Evolutionary conservation across 2,329 filamentous ascomycete species (phyloP).

Genomic region (Apiospora marii): DNA sequence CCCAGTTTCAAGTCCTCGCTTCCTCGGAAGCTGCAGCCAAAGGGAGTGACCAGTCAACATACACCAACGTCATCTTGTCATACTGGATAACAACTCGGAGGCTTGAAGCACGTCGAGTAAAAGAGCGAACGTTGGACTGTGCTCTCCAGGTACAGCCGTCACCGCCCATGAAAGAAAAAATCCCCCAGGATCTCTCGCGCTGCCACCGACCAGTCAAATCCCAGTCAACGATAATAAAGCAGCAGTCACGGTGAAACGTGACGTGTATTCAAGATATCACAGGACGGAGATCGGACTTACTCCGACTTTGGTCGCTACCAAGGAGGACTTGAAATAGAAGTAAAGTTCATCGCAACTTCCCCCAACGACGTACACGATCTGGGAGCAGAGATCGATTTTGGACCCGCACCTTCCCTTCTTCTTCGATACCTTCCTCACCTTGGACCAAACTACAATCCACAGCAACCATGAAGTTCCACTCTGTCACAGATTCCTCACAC

Average conservation of each 20-base stretch:
- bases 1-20: neutral
- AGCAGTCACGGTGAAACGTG: neutral
- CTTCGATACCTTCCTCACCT: no score
- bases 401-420: neutral
- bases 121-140: neutral
- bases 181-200: neutral
- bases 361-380: neutral
- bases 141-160: neutral
- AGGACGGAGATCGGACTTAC: neutral
- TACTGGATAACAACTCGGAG: neutral
- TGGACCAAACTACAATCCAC: neutral
- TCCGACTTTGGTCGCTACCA: neutral
- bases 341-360: neutral
- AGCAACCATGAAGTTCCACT: neutral
- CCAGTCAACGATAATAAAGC: neutral
- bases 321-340: neutral
- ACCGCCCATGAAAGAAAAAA: neutral
- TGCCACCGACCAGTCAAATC: neutral
- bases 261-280: neutral
- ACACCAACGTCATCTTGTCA: conserved; percentile 14
- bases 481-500: no score
- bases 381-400: neutral
- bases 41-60: neutral
- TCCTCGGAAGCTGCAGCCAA: neutral
- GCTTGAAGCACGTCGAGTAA: neutral